Percentiles rank a stretch among this genome's conserved stretches.
Evolutionary conservation across 441 rosid species (phyloP).

Genomic region (Erodium texanum): DNA sequence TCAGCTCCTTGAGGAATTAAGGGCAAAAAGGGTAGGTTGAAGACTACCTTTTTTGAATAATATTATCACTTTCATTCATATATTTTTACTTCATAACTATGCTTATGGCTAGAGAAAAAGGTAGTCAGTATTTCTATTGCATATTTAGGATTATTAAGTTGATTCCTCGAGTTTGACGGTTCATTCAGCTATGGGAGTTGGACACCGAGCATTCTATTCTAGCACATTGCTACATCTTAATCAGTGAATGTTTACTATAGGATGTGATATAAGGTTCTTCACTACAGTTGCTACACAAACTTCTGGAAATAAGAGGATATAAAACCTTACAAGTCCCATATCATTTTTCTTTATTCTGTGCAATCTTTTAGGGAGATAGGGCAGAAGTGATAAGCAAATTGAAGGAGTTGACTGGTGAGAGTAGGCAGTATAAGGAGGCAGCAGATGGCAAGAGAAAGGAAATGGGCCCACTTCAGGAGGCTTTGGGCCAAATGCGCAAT

Average conservation of each 20-base stretch:
- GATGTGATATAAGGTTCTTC: too few species aligned
- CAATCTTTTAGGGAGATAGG: conserved; percentile 39
- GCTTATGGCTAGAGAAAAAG: too few species aligned
- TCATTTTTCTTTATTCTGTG: neutral
- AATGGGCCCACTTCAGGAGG: conserved; percentile 84
- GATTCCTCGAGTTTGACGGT: neutral
- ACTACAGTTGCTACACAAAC: neutral
- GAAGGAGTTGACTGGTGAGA: conserved; percentile 51
- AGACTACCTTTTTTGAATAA: neutral
- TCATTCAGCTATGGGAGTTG: too few species aligned
- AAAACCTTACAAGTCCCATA: too few species aligned
- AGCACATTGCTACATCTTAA: too few species aligned
- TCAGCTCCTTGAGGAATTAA: conserved; percentile 39
- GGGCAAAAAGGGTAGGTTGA: conserved; percentile 52
- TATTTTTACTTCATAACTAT: too few species aligned
- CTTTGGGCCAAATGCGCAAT: conserved; percentile 72
- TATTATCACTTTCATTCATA: too few species aligned
- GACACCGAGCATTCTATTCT: too few species aligned
- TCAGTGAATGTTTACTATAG: too few species aligned
- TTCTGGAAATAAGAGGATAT: too few species aligned
- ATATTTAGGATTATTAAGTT: too few species aligned
- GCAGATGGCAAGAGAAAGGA: conserved; percentile 64
- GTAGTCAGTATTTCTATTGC: too few species aligned
- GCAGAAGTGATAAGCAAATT: conserved; percentile 40
- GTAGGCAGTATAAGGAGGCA: conserved; percentile 41